Evolutionary conservation across 345 rosid species (phyloP).

Genomic region (Brassica cretica): DNA sequence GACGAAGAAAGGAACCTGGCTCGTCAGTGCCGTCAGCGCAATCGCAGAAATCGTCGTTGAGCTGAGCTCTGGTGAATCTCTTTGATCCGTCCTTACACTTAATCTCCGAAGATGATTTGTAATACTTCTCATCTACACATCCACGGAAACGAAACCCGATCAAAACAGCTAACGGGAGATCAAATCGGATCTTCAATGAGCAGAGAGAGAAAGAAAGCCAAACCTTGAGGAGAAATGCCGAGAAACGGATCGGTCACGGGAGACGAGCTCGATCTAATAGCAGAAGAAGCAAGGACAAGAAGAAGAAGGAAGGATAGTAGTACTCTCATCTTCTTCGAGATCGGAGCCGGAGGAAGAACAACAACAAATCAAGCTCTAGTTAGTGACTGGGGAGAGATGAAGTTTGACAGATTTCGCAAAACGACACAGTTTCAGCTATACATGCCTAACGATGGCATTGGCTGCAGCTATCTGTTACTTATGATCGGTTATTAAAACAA

Average conservation of each 20-base stretch:
- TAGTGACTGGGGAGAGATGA: slow-evolving; percentile 19
- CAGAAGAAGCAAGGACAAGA: slow-evolving; percentile 20
- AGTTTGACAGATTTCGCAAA: background rate
- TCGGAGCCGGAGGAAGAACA: slow-evolving; percentile 26
- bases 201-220: slow-evolving; percentile 5
- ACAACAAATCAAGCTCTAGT: background rate
- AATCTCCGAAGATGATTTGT: slow-evolving; percentile 66
- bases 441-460: background rate
- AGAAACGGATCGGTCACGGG: slow-evolving; percentile 53
- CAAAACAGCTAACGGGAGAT: background rate
- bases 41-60: slow-evolving; percentile 95
- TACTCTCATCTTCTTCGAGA: slow-evolving; percentile 52
- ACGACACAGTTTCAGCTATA: background rate
- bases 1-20: slow-evolving; percentile 55
- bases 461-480: background rate
- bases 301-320: slow-evolving; percentile 28
- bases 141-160: background rate
- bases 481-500: background rate
- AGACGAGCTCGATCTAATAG: slow-evolving; percentile 53
- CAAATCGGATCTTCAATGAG: slow-evolving; percentile 17
- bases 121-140: slow-evolving; percentile 69
- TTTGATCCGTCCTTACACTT: slow-evolving; percentile 84
- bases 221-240: slow-evolving; percentile 93
- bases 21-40: slow-evolving; percentile 91
- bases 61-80: slow-evolving; percentile 69